Percentiles rank a stretch among this genome's conserved stretches.
Conservation (phyloP, 2,329 filamentous ascomycete genomes). For the Pezicula neosporulosa region DNA sequence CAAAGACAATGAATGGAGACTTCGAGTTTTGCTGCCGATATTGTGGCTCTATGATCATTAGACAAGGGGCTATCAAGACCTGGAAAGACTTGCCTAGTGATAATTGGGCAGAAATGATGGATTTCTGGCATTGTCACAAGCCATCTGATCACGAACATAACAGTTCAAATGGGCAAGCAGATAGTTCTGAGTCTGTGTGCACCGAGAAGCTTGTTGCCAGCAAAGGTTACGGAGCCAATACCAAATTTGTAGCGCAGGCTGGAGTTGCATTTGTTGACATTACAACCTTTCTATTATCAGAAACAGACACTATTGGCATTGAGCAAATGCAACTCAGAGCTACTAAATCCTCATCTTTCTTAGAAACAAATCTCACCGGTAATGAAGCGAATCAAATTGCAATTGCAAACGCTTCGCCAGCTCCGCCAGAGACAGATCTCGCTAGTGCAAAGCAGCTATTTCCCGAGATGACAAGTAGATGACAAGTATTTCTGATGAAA, state of each 20-base stretch:
- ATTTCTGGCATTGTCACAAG: slow-evolving; percentile 99
- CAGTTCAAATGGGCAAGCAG: slow-evolving; percentile 32
- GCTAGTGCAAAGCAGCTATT: too few species aligned
- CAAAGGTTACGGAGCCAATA: slow-evolving; percentile 83
- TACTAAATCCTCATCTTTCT: too few species aligned
- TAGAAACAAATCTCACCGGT: background rate
- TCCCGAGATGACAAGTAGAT: too few species aligned
- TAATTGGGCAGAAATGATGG: slow-evolving; percentile 99
- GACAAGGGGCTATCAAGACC: slow-evolving; percentile 35
- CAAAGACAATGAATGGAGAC: slow-evolving; percentile 39
- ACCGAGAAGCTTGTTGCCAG: slow-evolving; percentile 42
- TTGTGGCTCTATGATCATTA: slow-evolving; percentile 42
- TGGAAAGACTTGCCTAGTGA: slow-evolving; percentile 97
- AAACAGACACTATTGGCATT: slow-evolving; percentile 56
- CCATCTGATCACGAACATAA: slow-evolving; percentile 58
- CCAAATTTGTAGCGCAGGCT: slow-evolving; percentile 61
- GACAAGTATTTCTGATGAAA: background rate
- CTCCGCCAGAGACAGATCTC: too few species aligned
- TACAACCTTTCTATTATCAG: slow-evolving; percentile 68
- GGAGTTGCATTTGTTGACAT: slow-evolving; percentile 78
- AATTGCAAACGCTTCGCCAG: too few species aligned
- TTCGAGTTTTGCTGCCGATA: slow-evolving; percentile 30
- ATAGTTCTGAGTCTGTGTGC: slow-evolving; percentile 17
- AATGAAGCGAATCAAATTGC: background rate
- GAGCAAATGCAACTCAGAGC: slow-evolving; percentile 31